Conservation (phyloP, 495 filamentous ascomycete genomes). For the Penicillium egyptiacum region DNA sequence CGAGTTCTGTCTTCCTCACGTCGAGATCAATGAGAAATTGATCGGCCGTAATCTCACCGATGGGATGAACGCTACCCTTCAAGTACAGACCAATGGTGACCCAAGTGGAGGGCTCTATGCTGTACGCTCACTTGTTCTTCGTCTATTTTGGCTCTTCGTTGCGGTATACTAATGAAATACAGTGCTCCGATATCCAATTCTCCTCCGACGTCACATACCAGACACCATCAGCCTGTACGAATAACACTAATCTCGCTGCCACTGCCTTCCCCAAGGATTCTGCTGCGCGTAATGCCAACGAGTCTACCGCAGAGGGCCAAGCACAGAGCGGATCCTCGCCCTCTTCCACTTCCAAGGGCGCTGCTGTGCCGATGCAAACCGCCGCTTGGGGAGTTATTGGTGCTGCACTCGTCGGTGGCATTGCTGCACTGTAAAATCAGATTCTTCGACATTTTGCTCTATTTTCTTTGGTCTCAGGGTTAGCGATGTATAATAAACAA, state of each 20-base stretch:
- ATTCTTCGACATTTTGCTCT: neutral
- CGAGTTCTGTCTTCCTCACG: conserved; percentile 54
- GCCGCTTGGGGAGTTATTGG: conserved; percentile 38
- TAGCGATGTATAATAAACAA: neutral
- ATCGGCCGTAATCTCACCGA: conserved; percentile 36
- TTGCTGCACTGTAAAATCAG: conserved; percentile 29
- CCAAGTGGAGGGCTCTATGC: conserved; percentile 56
- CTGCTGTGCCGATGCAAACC: conserved; percentile 32
- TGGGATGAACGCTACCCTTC: conserved; percentile 62
- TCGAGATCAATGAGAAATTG: conserved; percentile 42
- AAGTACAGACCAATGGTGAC: conserved; percentile 57
- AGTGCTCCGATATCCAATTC: conserved; percentile 67
- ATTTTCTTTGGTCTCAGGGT: neutral
- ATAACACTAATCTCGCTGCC: conserved; percentile 50
- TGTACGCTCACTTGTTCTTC: conserved; percentile 32
- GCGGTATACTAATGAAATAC: neutral
- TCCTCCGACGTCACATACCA: conserved; percentile 30
- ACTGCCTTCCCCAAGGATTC: conserved; percentile 31
- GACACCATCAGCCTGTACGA: conserved; percentile 46
- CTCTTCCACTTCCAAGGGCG: conserved; percentile 21
- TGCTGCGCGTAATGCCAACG: conserved; percentile 39
- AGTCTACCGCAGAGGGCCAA: conserved; percentile 31
- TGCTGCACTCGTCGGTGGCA: conserved; percentile 31
- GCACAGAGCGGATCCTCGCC: conserved; percentile 27
- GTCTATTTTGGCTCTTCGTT: neutral